Evolutionary conservation across 129 eudicot genomes (phyloP), one percentile per base, ranked within the genome.

Genomic region (Ambrosia artemisiifolia): DNA sequence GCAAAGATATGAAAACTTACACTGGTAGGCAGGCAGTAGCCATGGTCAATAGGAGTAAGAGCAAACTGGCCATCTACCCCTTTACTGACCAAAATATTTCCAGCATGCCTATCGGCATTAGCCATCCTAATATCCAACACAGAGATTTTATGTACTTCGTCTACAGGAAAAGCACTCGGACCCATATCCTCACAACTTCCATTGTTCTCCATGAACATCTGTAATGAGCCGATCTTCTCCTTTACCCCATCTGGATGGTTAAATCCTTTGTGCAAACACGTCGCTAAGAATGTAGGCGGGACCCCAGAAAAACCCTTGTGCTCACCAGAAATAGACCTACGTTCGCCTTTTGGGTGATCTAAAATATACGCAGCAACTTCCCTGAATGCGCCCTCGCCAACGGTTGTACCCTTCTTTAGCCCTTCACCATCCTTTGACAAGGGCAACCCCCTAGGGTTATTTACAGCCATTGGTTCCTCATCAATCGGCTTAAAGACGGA

Each of bases 141-240:
- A 18, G 87, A 79, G 12, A 88, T 88, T 72, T 85, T 88, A 66
- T 88, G 96, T 7, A 88, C 89, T 54, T 88, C 91, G 10, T 85
- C 84, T 46, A 86, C 91, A 3, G 91, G 96, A 53, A 86, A 88
- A 63, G 63, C 64, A 76, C 79, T 36, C 34, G 91, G 91, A 38
- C 96, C 96, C 78, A 85, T 77, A 47, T 86, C 91, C 89, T 88
- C 96, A 43, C 91, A 88, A 50, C 91, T 88, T 14, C 96, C 96
- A 55, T 63, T 57, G 60, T 88, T 86, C 87, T 86, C 78, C 82
- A 76, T 59, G 64, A 82, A 88, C 91, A 83, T 85, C 77, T 88
- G 96, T 71, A 88, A 66, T 2, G 91, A 88, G 16, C 96, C 96
- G 51, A 88, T 69, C 88, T 88, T 81, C 89, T 28, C 74, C 66